Evolutionary conservation across 1,284 basidiomycete species (phyloP).

Genomic region (Apiotrichum porosum): DNA sequence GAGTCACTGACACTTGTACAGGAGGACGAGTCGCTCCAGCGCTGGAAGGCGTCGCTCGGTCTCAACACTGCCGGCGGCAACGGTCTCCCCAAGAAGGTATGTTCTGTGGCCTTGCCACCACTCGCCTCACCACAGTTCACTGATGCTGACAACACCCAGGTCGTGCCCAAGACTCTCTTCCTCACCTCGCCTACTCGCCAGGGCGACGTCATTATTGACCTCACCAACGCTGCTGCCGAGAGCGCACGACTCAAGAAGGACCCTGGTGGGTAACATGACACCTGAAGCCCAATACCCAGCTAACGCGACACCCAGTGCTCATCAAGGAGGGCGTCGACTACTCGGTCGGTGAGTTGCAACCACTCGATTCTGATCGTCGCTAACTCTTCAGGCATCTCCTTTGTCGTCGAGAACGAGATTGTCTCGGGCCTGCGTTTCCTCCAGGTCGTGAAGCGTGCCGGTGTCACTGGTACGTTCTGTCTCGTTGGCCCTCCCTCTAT

Average conservation of each 20-base stretch:
- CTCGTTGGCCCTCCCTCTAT: too few relatives aligned
- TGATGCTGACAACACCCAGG: too few relatives aligned
- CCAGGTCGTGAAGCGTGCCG: constrained; percentile 52
- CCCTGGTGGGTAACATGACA: constrained; percentile 38
- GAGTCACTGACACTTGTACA: constrained; percentile 10
- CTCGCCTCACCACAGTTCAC: too few relatives aligned
- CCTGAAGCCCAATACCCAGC: too few relatives aligned
- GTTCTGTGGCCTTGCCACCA: neutral
- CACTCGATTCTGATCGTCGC: neutral
- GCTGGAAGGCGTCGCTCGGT: constrained; percentile 57
- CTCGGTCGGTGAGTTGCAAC: constrained; percentile 46
- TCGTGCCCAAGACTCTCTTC: constrained; percentile 49
- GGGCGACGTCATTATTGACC: constrained; percentile 51
- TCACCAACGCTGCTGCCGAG: constrained; percentile 44
- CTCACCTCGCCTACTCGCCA: constrained; percentile 50
- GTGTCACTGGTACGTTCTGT: constrained; percentile 39
- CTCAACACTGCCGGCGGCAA: constrained; percentile 40
- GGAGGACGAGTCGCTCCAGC: constrained; percentile 55
- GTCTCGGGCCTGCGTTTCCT: constrained; percentile 55
- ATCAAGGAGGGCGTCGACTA: constrained; percentile 57
- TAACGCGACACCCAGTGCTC: constrained; percentile 29
- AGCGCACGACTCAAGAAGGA: constrained; percentile 53
- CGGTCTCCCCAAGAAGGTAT: constrained; percentile 42
- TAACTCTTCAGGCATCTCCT: neutral
- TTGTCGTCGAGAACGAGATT: constrained; percentile 50